Conservation (phyloP, 2,329 filamentous ascomycete species). For the Colletotrichum phormii region DNA sequence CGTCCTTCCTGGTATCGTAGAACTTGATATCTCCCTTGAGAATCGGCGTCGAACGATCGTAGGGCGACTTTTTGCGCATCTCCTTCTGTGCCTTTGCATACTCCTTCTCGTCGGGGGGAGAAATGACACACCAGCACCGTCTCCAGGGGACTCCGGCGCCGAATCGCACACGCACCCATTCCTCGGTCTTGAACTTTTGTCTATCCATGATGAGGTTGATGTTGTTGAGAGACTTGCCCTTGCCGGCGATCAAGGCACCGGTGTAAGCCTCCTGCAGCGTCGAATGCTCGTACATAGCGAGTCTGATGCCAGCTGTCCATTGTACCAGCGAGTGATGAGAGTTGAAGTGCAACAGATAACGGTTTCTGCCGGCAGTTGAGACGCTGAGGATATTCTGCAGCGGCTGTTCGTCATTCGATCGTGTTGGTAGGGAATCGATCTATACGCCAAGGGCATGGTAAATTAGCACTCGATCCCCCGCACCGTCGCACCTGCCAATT, state of each 20-base stretch:
- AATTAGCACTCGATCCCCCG: conserved; percentile 30
- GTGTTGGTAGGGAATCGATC: conserved; percentile 91
- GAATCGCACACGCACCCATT: conserved; percentile 96
- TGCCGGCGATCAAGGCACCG: conserved; percentile 92
- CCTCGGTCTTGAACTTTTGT: conserved; percentile 80
- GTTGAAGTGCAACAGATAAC: conserved; percentile 96
- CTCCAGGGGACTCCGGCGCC: conserved; percentile 96
- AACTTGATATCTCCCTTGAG: conserved; percentile 94
- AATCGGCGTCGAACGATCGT: conserved; percentile 76
- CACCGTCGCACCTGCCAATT: conserved; percentile 2
- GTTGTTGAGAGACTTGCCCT: conserved; percentile 89
- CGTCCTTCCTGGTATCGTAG: conserved; percentile 81
- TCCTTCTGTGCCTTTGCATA: conserved; percentile 85
- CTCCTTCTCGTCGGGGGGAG: conserved; percentile 94
- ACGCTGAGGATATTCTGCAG: conserved; percentile 96
- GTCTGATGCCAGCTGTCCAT: conserved; percentile 94
- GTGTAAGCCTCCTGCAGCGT: conserved; percentile 97
- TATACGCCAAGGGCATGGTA: conserved; percentile 47
- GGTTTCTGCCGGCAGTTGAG: conserved; percentile 94
- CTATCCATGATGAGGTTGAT: conserved; percentile 91
- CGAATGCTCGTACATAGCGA: conserved; percentile 94
- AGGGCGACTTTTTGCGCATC: conserved; percentile 83
- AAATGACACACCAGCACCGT: conserved; percentile 95
- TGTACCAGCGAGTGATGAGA: conserved; percentile 92
- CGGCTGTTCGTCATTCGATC: conserved; percentile 79